Evolutionary conservation across 179 eudicot species (phyloP).

Genomic region (Beta corolliflora): DNA sequence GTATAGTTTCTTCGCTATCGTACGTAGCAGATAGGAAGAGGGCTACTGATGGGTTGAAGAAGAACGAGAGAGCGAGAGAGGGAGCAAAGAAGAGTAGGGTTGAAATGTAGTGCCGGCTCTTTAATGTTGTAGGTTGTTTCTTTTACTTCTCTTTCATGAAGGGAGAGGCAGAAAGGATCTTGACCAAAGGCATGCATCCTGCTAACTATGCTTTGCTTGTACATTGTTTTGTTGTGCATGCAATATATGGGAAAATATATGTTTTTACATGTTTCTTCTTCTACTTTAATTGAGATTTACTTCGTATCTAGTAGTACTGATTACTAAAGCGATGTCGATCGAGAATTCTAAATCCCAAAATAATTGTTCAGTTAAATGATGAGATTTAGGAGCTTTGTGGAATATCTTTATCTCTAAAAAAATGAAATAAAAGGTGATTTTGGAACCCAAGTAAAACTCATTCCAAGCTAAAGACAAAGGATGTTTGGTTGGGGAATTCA

Average conservation of each 20-base stretch:
- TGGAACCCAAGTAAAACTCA: too few relatives aligned
- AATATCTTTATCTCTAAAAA: too few relatives aligned
- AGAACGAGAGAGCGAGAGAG: background rate
- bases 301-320: background rate
- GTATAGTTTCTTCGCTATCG: constrained; percentile 5
- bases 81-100: constrained; percentile 3
- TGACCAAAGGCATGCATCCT: constrained; percentile 1
- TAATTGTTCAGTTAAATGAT: too few relatives aligned
- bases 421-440: too few relatives aligned
- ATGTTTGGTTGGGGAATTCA: too few relatives aligned
- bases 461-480: too few relatives aligned
- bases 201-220: constrained; percentile 18
- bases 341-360: too few relatives aligned
- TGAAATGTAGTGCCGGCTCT: constrained; percentile 2
- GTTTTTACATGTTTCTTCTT: background rate
- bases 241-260: constrained; percentile 8
- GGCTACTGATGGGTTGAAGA: background rate
- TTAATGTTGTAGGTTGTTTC: background rate
- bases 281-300: background rate
- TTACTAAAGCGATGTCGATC: too few relatives aligned
- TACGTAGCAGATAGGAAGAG: background rate
- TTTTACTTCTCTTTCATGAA: background rate
- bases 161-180: constrained; percentile 12
- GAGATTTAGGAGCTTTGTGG: too few relatives aligned
- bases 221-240: constrained; percentile 22